A percentile compares a stretch with the other conserved stretches of the same genome.
phyloP scores from a whole-genome alignment of 129 eudicot genomes.

The Flaveria sonorensis region DNA sequence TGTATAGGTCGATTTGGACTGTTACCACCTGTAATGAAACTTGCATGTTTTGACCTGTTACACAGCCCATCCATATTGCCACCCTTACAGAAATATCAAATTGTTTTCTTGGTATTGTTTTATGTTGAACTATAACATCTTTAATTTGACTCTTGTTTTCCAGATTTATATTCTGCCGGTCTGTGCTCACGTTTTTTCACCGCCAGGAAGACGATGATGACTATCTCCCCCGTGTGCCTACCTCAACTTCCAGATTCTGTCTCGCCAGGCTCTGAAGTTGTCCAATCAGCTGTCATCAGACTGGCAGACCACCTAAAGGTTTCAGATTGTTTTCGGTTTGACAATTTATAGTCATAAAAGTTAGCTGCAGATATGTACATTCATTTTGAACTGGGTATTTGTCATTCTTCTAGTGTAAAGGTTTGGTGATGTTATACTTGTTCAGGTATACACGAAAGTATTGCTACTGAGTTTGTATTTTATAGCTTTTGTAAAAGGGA shows the following conservation, averaged over 20 bases:
- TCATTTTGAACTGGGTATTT: conserved; percentile 16
- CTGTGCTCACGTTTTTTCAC: conserved; percentile 61
- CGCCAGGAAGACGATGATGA: conserved; percentile 45
- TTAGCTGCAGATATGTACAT: conserved; percentile 33
- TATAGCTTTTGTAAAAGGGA: conserved; percentile 30
- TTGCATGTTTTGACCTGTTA: background rate
- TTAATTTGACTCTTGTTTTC: conserved; percentile 28
- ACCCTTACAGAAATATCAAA: background rate
- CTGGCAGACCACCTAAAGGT: conserved; percentile 79
- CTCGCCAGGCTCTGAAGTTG: conserved; percentile 64
- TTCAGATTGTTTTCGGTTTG: conserved; percentile 56
- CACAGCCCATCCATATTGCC: background rate
- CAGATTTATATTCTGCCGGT: conserved; percentile 94
- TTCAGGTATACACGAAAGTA: conserved; percentile 27
- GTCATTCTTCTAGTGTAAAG: conserved; percentile 24
- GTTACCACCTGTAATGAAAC: background rate
- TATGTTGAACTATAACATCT: conserved; percentile 5
- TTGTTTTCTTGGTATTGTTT: background rate
- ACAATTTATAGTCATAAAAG: conserved; percentile 31
- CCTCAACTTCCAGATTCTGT: conserved; percentile 72
- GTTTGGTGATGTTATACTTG: conserved; percentile 26
- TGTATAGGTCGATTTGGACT: background rate
- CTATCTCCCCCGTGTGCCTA: conserved; percentile 71
- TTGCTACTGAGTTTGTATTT: conserved; percentile 25
- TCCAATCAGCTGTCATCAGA: conserved; percentile 54